A percentile compares a stretch with the other conserved stretches of the same genome.
Evolutionary conservation across 2,329 filamentous ascomycete genomes (phyloP).

Genomic region (Beauveria bassiana): DNA sequence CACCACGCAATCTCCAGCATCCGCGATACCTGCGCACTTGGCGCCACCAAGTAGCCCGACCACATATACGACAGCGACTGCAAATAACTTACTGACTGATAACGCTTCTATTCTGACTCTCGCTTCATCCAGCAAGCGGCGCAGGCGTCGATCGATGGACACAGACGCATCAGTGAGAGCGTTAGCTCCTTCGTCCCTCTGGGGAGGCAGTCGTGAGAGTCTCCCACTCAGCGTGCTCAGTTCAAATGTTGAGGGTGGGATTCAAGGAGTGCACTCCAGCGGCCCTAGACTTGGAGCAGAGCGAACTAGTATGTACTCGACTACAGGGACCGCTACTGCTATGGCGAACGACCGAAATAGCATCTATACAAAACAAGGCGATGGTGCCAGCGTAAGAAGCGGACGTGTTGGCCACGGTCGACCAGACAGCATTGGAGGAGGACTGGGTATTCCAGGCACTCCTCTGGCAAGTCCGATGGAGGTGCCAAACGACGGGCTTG

Average conservation of each 20-base stretch:
- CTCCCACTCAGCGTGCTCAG: constrained; percentile 73
- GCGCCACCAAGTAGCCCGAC: constrained; percentile 52
- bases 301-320: constrained; percentile 75
- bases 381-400: constrained; percentile 72
- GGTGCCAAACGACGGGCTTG: constrained; percentile 27
- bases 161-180: constrained; percentile 81
- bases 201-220: constrained; percentile 73
- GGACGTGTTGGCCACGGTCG: constrained; percentile 68
- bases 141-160: constrained; percentile 71
- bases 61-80: constrained; percentile 70
- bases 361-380: constrained; percentile 63
- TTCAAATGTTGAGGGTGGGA: constrained; percentile 52
- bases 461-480: constrained; percentile 54
- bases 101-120: constrained; percentile 81
- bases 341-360: constrained; percentile 72
- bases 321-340: constrained; percentile 58
- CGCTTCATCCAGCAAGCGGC: constrained; percentile 72
- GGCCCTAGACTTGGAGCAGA: constrained; percentile 42
- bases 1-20: constrained; percentile 55
- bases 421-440: constrained; percentile 75
- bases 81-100: constrained; percentile 74
- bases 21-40: constrained; percentile 65
- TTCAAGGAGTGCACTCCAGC: constrained; percentile 47
- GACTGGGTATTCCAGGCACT: constrained; percentile 55
- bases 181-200: constrained; percentile 73